Evolutionary conservation across 2,329 filamentous ascomycete species (phyloP), one percentile per base, ranked within the genome.

Genomic region (Cytospora mali): DNA sequence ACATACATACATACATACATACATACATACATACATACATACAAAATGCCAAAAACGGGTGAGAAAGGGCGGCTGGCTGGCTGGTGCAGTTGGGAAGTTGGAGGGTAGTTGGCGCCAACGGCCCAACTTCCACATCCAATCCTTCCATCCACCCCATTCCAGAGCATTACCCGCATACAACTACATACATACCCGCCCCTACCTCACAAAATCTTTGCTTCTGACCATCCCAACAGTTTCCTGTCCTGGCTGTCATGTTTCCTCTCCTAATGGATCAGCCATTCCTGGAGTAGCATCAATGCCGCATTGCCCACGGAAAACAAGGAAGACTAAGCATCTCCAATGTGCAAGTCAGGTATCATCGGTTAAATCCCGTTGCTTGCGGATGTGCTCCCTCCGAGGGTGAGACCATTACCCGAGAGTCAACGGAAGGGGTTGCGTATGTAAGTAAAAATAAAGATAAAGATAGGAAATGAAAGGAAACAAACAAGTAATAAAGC

Each of bases 131-230:
- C 46, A 33, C 54, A 49, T 54, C 55, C 33, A 50, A 46, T 61
- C 23, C 50, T 29, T 21, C 28, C 16, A 25, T 46, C 9, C 50
- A 18, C 33, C n/a, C 35, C 35, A 23, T 27, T 7, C 23, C 35
- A 54, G 48, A 23, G 48, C 21, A 60, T 54, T 50, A 60, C 58
- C 35, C 55, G 25, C 23, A 25, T 56, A 50, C 62, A 60, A 50
- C 35, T 60, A 18, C 23, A 25, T 56, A 50, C 62, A 54, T 64
- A 62, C 58, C 62, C 62, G 58, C 42, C 54, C 54, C 62, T 62
- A 48, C 62, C 35, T 48, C 48, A 50, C 16, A 39, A 9, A n/a
- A n/a, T n/a, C 31, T 4, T n/a, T 50, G 16, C 25, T 49, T n/a
- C 33, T 55, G 39, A 54, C 27, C 48, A 21, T 3, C 14, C 46